phyloP scores from a whole-genome alignment of 768 basidiomycete species.

The Rhodosporidiobolus sp. region DNA sequence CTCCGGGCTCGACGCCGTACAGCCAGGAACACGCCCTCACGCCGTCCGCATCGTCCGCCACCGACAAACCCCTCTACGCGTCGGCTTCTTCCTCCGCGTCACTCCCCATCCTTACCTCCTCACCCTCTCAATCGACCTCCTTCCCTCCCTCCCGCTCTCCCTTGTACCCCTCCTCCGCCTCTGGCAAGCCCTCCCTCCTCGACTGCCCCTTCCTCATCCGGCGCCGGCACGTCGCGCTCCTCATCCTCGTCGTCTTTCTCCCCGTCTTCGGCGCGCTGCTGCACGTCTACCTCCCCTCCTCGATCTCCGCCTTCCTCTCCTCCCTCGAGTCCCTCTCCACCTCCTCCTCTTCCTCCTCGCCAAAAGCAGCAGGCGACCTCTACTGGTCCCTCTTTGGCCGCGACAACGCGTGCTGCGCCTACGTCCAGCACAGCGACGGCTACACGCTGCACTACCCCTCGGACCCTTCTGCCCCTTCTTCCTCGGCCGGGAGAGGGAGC shows the following conservation, averaged over 20 bases:
- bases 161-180: not conserved
- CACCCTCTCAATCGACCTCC: not conserved
- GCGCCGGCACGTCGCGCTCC: slow-evolving; percentile 27
- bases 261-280: slow-evolving; percentile 29
- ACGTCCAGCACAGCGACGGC: slow-evolving; percentile 45
- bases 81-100: not conserved
- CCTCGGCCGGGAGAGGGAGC: not conserved
- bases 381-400: slow-evolving; percentile 44
- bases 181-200: not conserved
- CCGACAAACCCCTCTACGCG: not conserved
- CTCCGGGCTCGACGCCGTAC: not conserved
- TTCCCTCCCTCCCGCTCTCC: not conserved
- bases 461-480: not conserved
- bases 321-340: slow-evolving; percentile 8
- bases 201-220: slow-evolving; percentile 19
- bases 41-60: not conserved
- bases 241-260: slow-evolving; percentile 25
- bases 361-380: slow-evolving; percentile 24
- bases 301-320: slow-evolving; percentile 27
- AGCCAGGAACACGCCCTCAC: not conserved
- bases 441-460: slow-evolving; percentile 43
- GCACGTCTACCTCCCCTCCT: slow-evolving; percentile 27
- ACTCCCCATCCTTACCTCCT: not conserved
- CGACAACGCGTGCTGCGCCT: slow-evolving; percentile 38
- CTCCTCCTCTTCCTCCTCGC: not conserved